These are phyloP conservation scores for Myxozyma neotropica DNA, from an alignment of 805 yeast genomes.

Conservation along the genomic window DNA sequence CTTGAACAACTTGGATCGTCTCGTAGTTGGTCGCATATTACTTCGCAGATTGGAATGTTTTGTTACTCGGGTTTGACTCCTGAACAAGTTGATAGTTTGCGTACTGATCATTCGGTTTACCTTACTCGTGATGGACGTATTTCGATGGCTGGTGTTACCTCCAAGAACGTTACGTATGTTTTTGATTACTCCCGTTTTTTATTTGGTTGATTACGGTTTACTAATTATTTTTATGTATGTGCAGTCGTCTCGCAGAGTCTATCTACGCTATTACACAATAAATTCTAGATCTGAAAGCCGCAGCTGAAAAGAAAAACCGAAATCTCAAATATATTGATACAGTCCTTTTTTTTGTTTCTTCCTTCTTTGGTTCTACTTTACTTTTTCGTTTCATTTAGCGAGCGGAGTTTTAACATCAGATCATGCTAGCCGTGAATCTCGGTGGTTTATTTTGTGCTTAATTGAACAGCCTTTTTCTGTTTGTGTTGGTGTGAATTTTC, in stretches of 20 bases:
- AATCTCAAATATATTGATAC: neutral
- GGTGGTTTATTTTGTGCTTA: too few relatives aligned
- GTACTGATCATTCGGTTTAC: constrained; percentile 74
- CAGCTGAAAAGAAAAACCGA: neutral
- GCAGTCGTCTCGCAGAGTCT: constrained; percentile 44
- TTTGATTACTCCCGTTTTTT: neutral
- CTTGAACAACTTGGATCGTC: constrained; percentile 58
- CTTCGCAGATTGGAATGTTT: constrained; percentile 95
- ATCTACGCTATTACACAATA: constrained; percentile 44
- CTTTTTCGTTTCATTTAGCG: neutral
- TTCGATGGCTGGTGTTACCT: constrained; percentile 86
- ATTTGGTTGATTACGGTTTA: too few relatives aligned
- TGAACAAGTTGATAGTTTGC: constrained; percentile 70
- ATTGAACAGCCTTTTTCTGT: too few relatives aligned
- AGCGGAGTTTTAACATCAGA: neutral
- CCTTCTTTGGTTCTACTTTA: neutral
- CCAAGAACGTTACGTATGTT: constrained; percentile 67
- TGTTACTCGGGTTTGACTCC: constrained; percentile 80
- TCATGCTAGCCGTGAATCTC: too few relatives aligned
- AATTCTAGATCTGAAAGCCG: neutral
- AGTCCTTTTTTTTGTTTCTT: neutral
- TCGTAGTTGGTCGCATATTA: constrained; percentile 82
- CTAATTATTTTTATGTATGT: neutral
- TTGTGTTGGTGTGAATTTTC: too few relatives aligned
- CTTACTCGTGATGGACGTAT: constrained; percentile 90